Evolutionary conservation across 2,329 filamentous ascomycete genomes (phyloP).

Genomic region (Neobulgaria alba): DNA sequence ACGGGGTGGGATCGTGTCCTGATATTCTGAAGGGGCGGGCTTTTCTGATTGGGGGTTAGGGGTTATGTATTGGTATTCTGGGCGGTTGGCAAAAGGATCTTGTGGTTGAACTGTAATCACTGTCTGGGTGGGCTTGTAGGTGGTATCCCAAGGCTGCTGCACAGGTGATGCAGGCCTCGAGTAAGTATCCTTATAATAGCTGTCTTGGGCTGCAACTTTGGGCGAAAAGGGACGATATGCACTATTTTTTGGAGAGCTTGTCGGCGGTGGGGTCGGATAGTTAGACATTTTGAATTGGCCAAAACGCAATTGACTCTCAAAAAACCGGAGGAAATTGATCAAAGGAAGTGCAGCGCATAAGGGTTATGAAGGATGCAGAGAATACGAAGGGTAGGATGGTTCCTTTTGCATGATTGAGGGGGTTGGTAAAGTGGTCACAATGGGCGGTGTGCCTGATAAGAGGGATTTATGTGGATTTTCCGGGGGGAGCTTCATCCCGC

Average conservation of each 20-base stretch:
- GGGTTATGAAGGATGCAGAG: no score
- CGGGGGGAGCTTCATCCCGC: no score
- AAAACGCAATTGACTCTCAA: no score
- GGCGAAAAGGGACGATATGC: conserved; percentile 2
- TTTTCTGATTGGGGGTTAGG: neutral
- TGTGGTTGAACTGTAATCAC: neutral
- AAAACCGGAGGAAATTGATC: no score
- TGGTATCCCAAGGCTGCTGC: neutral
- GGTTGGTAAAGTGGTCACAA: no score
- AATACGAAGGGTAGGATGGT: no score
- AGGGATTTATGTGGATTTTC: no score
- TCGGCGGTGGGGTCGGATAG: conserved; percentile 14
- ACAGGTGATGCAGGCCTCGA: conserved; percentile 6
- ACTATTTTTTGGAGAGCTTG: conserved; percentile 11
- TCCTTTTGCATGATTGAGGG: no score
- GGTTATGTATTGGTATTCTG: neutral
- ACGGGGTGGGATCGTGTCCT: conserved; percentile 3
- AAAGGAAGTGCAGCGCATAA: no score
- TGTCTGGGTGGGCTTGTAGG: neutral
- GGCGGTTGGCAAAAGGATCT: neutral
- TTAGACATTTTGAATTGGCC: neutral
- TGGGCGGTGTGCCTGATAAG: no score
- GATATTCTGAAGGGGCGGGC: conserved; percentile 1
- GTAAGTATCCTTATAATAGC: conserved; percentile 10
- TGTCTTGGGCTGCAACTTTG: conserved; percentile 9